Conservation (phyloP, 495 filamentous ascomycete species). For the Parachaetomium inaequale region DNA sequence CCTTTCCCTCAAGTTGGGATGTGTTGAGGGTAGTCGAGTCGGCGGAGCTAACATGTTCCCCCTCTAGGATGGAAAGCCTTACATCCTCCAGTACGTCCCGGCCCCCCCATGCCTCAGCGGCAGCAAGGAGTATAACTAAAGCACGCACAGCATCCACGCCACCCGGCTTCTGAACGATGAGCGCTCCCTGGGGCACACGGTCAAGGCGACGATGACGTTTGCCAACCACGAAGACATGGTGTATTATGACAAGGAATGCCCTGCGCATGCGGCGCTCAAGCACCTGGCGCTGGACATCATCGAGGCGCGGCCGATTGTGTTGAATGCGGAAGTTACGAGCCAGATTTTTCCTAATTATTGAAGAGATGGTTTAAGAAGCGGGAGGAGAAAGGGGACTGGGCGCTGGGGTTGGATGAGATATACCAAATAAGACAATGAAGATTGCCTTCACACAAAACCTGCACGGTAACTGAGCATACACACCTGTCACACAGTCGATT, state of each 20-base stretch:
- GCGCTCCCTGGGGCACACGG: slow-evolving; percentile 60
- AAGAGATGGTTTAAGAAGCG: neutral
- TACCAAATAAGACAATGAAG: no score
- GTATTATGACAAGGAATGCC: slow-evolving; percentile 64
- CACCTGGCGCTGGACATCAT: slow-evolving; percentile 35
- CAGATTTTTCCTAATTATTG: no score
- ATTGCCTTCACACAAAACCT: no score
- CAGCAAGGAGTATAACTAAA: no score
- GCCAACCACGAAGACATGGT: slow-evolving; percentile 62
- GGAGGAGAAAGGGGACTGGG: no score
- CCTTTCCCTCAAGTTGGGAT: no score
- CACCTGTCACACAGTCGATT: neutral
- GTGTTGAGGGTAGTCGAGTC: no score
- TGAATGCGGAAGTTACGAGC: slow-evolving; percentile 49
- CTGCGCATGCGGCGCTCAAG: slow-evolving; percentile 60
- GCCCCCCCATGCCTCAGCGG: no score
- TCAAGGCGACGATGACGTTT: slow-evolving; percentile 59
- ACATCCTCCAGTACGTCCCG: slow-evolving; percentile 48
- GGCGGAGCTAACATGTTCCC: no score
- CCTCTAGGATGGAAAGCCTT: slow-evolving; percentile 60
- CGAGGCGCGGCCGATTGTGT: slow-evolving; percentile 47
- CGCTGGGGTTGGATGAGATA: no score
- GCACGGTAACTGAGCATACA: neutral
- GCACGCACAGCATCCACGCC: no score
- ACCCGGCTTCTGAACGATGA: slow-evolving; percentile 48